Evolutionary conservation across 2,329 filamentous ascomycete species (phyloP).

Genomic region (Nannizzia gypsea): DNA sequence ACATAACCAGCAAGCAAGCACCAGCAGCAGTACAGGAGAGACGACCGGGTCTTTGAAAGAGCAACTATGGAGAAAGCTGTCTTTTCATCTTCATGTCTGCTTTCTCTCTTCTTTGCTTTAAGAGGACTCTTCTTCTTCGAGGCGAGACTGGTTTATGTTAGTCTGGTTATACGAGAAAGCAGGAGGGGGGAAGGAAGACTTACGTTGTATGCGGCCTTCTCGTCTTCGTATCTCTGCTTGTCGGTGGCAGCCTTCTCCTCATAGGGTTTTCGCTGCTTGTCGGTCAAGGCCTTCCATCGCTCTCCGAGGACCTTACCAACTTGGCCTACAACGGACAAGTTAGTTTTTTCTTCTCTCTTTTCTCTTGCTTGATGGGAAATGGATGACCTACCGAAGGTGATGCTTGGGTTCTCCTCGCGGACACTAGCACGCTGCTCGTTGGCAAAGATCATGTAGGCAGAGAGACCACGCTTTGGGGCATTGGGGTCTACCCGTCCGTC

Average conservation of each 20-base stretch:
- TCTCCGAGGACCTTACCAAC: slow-evolving; percentile 97
- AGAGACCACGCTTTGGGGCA: slow-evolving; percentile 97
- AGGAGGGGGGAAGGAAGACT: slow-evolving; percentile 27
- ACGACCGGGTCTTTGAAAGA: background rate
- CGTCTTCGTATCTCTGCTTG: slow-evolving; percentile 98
- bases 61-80: background rate
- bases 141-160: slow-evolving; percentile 6
- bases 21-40: background rate
- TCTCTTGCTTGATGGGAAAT: background rate
- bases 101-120: slow-evolving; percentile 7
- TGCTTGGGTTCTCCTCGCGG: slow-evolving; percentile 94
- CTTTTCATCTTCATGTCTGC: background rate
- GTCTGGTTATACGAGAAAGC: background rate
- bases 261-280: slow-evolving; percentile 86
- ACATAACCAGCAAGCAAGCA: background rate
- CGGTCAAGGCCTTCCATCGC: slow-evolving; percentile 93
- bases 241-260: slow-evolving; percentile 93
- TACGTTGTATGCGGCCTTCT: slow-evolving; percentile 91
- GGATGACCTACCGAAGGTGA: slow-evolving; percentile 66
- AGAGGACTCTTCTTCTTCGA: slow-evolving; percentile 15
- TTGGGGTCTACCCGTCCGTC: slow-evolving; percentile 62
- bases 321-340: slow-evolving; percentile 49
- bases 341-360: background rate
- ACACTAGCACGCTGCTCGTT: slow-evolving; percentile 98
- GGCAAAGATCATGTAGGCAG: slow-evolving; percentile 99